Base-by-base conservation (phyloP, 495 filamentous ascomycete species). In the Jackrogersella multiformis region DNA sequence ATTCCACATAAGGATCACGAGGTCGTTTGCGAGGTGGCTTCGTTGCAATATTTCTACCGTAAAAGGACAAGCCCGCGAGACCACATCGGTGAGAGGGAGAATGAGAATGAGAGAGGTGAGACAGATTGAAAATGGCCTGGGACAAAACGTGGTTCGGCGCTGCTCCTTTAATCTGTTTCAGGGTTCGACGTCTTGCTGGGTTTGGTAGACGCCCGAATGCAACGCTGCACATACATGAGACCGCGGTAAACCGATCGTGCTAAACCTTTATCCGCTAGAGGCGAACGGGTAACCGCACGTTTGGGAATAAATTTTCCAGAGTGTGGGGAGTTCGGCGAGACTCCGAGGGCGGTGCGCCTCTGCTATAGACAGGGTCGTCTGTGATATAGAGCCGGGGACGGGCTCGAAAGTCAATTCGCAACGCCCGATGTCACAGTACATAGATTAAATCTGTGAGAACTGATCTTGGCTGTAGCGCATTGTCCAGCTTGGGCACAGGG, bases 131-230 rank as follows among this genome's bases (percentile, higher is more conserved):
- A 60, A 54, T 55, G 58, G 41, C 44, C 61, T 62, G 68, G 68
- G 56, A 67, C 60, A 67, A 64, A 71, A 71, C 68, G 68, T 67
- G 68, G 68, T 68, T 67, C 68, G 63, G 68, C 64, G 63, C 68
- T 64, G 64, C 68, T 71, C 68, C 68, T 71, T 71, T 71, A 71
- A 71, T 71, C 63, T 67, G 68, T 67, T 67, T 71, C 68, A 67
- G 64, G 59, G 68, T 66, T 71, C 64, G 68, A 71, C 41, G 41
- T 63, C 45, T 64, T 45, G 68, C 63, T 67, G 64, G 63, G 63
- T 62, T 68, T 58, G 46, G 44, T 49, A 54, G 68, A 67, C 64
- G 68, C 68, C 45, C 68, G 68, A 71, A 71, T 71, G 68, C 53
- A 64, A 71, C 68, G 68, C 68, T 71, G 61, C 67, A 71, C 68